phyloP scores from a whole-genome alignment of 2,329 filamentous ascomycete species.

The Ophiognomonia clavigignenti-juglandacearum region DNA sequence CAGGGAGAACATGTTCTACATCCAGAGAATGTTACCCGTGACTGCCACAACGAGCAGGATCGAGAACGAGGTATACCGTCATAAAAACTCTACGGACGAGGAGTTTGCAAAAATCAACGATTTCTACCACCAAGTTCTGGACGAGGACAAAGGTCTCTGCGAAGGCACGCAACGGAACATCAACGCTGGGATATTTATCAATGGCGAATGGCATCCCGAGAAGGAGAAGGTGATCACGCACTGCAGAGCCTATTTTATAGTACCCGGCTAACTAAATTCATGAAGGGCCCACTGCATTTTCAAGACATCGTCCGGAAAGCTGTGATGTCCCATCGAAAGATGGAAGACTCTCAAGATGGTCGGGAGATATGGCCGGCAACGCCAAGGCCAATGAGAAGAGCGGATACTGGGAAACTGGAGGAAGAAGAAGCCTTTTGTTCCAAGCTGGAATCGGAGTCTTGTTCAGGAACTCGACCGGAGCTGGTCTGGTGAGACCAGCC shows the following conservation, averaged over 20 bases:
- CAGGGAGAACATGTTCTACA: conserved; percentile 45
- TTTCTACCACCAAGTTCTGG: conserved; percentile 47
- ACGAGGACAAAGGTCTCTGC: conserved; percentile 47
- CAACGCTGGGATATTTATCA: conserved; percentile 44
- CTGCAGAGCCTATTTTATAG: no score
- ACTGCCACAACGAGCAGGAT: conserved; percentile 37
- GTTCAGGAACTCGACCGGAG: conserved; percentile 1
- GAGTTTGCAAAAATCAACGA: conserved; percentile 40
- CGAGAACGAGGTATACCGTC: conserved; percentile 47
- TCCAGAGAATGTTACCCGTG: conserved; percentile 45
- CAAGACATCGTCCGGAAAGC: conserved; percentile 9
- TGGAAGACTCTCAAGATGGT: conserved; percentile 4
- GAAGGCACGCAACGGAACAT: conserved; percentile 45
- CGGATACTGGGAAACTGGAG: conserved; percentile 6
- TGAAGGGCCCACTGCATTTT: conserved; percentile 9
- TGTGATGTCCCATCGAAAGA: conserved; percentile 8
- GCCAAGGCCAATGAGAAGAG: neutral
- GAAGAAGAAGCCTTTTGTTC: conserved; percentile 14
- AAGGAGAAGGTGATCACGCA: conserved; percentile 35
- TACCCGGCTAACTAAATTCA: neutral
- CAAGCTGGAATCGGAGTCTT: conserved; percentile 10
- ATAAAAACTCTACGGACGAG: conserved; percentile 40
- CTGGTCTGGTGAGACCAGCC: conserved; percentile 11
- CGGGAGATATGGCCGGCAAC: conserved; percentile 12
- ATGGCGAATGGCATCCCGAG: conserved; percentile 46